Percentiles rank a stretch among this genome's conserved stretches.
Evolutionary conservation across 352 stramenopile species (phyloP).

Genomic region (Phytopythium mirpurense): DNA sequence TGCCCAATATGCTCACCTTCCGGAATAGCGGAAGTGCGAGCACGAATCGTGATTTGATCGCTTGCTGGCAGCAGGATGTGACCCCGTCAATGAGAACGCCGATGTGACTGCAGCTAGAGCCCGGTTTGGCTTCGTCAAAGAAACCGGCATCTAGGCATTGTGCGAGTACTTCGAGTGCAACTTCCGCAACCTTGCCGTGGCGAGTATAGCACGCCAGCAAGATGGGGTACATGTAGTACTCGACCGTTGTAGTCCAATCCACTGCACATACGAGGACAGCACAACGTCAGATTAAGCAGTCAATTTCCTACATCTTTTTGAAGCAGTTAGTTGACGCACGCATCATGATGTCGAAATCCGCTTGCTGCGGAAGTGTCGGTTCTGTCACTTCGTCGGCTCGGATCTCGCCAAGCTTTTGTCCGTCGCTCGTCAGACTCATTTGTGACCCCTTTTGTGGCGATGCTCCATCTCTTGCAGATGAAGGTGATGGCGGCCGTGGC

Average conservation of each 20-base stretch:
- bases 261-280: not conserved
- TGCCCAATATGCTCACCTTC: slow-evolving; percentile 26
- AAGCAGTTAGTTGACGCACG: not conserved
- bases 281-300: not conserved
- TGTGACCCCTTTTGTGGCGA: not conserved
- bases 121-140: slow-evolving; percentile 28
- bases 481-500: not conserved
- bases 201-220: slow-evolving; percentile 72
- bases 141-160: slow-evolving; percentile 56
- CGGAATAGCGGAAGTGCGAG: slow-evolving; percentile 57
- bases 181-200: slow-evolving; percentile 50
- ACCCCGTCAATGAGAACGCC: slow-evolving; percentile 59
- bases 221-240: slow-evolving; percentile 79
- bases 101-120: slow-evolving; percentile 35
- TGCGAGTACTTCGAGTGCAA: slow-evolving; percentile 40
- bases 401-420: not conserved
- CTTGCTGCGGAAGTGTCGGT: not conserved
- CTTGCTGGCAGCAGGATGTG: slow-evolving; percentile 74
- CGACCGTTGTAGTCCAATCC: slow-evolving; percentile 14
- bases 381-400: not conserved
- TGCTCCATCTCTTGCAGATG: not conserved
- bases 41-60: slow-evolving; percentile 60
- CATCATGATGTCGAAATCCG: not conserved
- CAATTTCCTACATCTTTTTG: not conserved
- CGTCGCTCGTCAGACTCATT: not conserved